Percentiles rank a stretch among this genome's conserved stretches.
phyloP scores from a whole-genome alignment of 176 grass and related monocot species.

The Oryza meridionalis region DNA sequence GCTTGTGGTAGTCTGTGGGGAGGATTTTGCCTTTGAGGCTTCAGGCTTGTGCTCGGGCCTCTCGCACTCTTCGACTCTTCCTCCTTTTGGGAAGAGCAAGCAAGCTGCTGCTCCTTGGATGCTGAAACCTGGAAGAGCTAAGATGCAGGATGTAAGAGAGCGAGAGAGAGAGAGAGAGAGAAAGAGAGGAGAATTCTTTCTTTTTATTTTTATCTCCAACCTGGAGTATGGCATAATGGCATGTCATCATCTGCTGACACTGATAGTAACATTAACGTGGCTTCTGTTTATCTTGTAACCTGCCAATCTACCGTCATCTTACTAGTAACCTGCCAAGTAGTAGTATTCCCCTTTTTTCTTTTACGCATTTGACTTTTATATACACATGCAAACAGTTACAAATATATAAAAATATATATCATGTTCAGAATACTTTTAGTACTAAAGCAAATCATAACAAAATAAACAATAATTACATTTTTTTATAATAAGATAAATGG shows the following conservation, averaged over 20 bases:
- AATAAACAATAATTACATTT: too few species aligned
- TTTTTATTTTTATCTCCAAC: neutral
- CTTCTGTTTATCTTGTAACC: slow-evolving; percentile 1
- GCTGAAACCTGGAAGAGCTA: slow-evolving; percentile 3
- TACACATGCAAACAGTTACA: too few species aligned
- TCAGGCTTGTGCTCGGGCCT: neutral
- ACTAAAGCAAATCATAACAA: too few species aligned
- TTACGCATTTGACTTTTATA: too few species aligned
- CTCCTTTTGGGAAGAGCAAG: neutral
- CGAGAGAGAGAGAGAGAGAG: neutral
- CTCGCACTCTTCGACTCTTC: neutral
- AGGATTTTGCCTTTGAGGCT: neutral
- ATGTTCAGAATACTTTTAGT: too few species aligned
- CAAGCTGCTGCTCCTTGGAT: slow-evolving; percentile 12
- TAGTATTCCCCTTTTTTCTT: too few species aligned
- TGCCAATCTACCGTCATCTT: neutral
- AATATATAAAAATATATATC: too few species aligned
- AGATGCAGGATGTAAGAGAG: neutral
- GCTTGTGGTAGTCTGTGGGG: neutral
- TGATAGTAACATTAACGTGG: neutral
- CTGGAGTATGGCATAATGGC: neutral
- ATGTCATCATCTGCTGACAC: slow-evolving; percentile 37
- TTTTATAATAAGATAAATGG: too few species aligned
- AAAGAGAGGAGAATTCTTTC: too few species aligned
- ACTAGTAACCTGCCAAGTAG: neutral